These are phyloP conservation scores for Leptodermis oblonga DNA, from an alignment of 257 asterid genomes.

Conservation along the genomic window DNA sequence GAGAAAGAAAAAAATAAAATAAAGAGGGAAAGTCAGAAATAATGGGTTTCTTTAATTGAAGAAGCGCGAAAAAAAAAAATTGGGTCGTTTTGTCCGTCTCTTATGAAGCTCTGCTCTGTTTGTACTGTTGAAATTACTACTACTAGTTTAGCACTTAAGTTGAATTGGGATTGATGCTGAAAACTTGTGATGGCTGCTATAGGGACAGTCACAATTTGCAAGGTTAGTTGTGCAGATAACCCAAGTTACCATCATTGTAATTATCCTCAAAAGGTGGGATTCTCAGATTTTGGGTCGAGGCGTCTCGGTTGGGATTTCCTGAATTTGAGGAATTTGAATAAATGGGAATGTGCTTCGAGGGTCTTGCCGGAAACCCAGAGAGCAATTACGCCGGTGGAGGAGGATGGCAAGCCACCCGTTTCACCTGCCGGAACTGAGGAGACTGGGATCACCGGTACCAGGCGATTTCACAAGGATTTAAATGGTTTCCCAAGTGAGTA, in stretches of 20 bases:
- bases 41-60: conserved; percentile 8
- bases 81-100: conserved; percentile 8
- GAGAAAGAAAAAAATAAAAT: too few species aligned
- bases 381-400: conserved; percentile 49
- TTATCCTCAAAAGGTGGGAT: conserved; percentile 26
- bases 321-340: conserved; percentile 42
- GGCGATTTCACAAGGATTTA: conserved; percentile 62
- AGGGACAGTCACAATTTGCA: conserved; percentile 38
- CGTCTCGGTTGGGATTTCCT: conserved; percentile 22
- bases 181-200: conserved; percentile 39
- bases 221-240: conserved; percentile 26
- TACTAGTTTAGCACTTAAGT: neutral
- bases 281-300: conserved; percentile 27
- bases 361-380: conserved; percentile 32
- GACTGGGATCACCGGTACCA: conserved; percentile 27
- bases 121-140: conserved; percentile 7
- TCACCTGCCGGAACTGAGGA: conserved; percentile 29
- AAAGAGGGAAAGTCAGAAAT: neutral
- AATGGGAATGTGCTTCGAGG: conserved; percentile 44
- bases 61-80: conserved; percentile 2
- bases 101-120: conserved; percentile 38
- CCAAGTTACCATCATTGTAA: conserved; percentile 14
- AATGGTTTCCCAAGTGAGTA: conserved; percentile 79
- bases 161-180: conserved; percentile 33
- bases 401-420: conserved; percentile 52